phyloP scores from a whole-genome alignment of 208 protist genomes.

The Borovskyia barvae region DNA sequence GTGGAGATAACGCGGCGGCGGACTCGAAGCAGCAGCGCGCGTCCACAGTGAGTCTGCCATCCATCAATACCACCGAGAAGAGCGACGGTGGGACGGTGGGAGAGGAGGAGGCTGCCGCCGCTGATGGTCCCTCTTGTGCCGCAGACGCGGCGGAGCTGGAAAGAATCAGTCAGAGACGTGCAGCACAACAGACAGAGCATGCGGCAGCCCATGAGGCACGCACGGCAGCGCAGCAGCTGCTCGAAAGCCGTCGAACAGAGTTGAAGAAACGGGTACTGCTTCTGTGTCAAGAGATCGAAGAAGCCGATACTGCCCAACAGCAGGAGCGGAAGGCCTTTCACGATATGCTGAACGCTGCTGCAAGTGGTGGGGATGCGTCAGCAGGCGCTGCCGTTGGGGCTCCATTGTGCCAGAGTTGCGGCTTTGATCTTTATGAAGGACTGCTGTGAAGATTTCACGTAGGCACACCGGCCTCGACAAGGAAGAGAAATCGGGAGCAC shows the following conservation, averaged over 20 bases:
- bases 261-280: slow-evolving; percentile 25
- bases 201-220: background rate
- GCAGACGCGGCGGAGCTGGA: background rate
- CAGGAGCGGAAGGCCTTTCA: slow-evolving; percentile 26
- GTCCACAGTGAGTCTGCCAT: too few species aligned
- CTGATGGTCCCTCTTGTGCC: too few species aligned
- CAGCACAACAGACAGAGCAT: slow-evolving; percentile 6
- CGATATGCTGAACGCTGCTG: slow-evolving; percentile 26
- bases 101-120: too few species aligned
- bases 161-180: background rate
- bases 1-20: too few species aligned
- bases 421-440: background rate
- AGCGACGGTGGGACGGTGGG: too few species aligned
- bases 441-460: background rate
- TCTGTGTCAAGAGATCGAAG: slow-evolving; percentile 45
- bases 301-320: slow-evolving; percentile 41
- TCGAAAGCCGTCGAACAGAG: too few species aligned
- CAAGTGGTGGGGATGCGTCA: background rate
- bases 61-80: too few species aligned
- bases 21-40: too few species aligned
- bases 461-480: too few species aligned
- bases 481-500: background rate
- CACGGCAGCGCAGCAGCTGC: too few species aligned
- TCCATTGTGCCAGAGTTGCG: background rate
- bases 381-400: background rate